Base-by-base conservation (phyloP, 345 rosid species). In the Theobroma cacao region DNA sequence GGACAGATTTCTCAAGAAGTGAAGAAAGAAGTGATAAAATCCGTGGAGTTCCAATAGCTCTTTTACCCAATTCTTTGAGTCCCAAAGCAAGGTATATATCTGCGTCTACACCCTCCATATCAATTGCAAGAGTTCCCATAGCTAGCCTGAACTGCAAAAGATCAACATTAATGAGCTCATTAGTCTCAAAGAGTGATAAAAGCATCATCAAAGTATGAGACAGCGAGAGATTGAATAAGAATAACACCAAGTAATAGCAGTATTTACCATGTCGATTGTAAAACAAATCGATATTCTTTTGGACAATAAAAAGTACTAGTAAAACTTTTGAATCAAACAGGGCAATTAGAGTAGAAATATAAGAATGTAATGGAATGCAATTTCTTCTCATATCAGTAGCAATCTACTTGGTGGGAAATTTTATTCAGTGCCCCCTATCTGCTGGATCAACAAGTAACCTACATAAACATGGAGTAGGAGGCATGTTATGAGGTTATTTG, bases 1-100 rank as follows among this genome's bases (percentile, higher is more conserved):
- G 85, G 45, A 91, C 86, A 78, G 84, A 84, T 80, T 82, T 89
- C 83, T 90, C 94, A 18, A 95, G 94, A 72, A 87, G 82, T 0
- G 91, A 82, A 61, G 98, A 86, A 41, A 93, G 87, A 79, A 89
- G 82, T 20, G 88, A 82, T 17, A 91, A 79, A 82, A 90, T 84
- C 28, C 80, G 77, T 0, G 97, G 95, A 56, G 77, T 66, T 68
- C 89, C 87, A 45, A 73, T 33, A 77, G 80, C 71, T 38, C 86
- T 83, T 82, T 89, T 91, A 63, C 87, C 86, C 48, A 77, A 79
- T 14, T 81, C 65, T 66, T 87, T 83, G 17, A 95, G 90, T 20
- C 98, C 98, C 78, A 93, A 74, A 53, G 78, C 83, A 26, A 75
- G 68, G 83, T 88, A 91, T 15, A 93, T 47, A 78, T 85, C 89